phyloP scores from a whole-genome alignment of 371 early-diverging fungal genomes.

The Apophysomyces elegans region DNA sequence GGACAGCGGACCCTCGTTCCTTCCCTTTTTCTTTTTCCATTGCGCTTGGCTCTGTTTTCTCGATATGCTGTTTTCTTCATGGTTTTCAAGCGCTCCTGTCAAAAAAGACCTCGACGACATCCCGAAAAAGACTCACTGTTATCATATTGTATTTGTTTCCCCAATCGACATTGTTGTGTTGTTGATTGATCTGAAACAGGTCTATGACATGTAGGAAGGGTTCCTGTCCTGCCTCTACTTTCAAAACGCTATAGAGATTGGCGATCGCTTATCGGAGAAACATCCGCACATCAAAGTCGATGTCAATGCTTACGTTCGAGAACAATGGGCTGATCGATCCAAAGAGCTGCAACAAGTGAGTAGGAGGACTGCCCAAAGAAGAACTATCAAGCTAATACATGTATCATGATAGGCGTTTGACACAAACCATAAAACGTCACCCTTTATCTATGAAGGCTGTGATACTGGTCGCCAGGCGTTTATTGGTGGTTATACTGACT shows the following conservation, averaged over 20 bases:
- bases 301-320: constrained; percentile 46
- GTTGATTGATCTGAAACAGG: neutral
- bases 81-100: neutral
- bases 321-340: constrained; percentile 49
- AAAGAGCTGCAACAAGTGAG: constrained; percentile 48
- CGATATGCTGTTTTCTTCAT: neutral
- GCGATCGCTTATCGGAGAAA: constrained; percentile 38
- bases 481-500: constrained; percentile 56
- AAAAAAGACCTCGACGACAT: constrained; percentile 38
- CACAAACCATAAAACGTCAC: constrained; percentile 48
- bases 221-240: constrained; percentile 53
- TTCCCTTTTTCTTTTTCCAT: no score
- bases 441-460: constrained; percentile 62
- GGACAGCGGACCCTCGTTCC: no score
- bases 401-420: constrained; percentile 32
- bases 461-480: constrained; percentile 33
- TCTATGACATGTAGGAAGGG: constrained; percentile 41
- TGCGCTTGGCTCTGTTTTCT: neutral
- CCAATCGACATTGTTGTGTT: neutral
- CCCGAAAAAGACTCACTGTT: constrained; percentile 44
- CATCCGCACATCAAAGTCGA: constrained; percentile 47
- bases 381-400: no score
- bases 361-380: neutral
- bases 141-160: constrained; percentile 43
- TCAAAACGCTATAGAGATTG: constrained; percentile 45